Conservation (phyloP, 768 basidiomycete species). For the Boletus subparvulus region DNA sequence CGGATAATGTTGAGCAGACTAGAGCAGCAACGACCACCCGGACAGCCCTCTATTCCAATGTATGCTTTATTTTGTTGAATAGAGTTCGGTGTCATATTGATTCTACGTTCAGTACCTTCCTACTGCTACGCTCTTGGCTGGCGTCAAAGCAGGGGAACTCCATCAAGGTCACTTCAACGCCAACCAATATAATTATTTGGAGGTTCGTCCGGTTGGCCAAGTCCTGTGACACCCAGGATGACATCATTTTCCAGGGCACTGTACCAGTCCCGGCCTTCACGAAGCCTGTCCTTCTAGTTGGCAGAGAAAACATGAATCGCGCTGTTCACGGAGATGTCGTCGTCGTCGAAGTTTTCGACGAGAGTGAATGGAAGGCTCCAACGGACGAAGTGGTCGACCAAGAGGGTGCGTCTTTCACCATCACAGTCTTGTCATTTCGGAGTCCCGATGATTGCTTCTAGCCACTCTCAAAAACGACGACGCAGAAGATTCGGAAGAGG, state of each 20-base stretch:
- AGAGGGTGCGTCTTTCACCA: constrained; percentile 55
- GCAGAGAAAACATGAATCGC: constrained; percentile 93
- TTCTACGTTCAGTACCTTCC: constrained; percentile 66
- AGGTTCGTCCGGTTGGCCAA: constrained; percentile 45
- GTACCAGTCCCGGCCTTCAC: constrained; percentile 71
- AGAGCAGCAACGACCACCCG: constrained; percentile 51
- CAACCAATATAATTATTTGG: constrained; percentile 93
- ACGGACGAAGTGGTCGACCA: constrained; percentile 93
- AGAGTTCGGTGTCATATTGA: not conserved
- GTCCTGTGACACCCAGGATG: not conserved
- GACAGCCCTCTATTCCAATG: constrained; percentile 74
- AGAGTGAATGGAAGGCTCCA: constrained; percentile 90
- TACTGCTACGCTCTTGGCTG: constrained; percentile 66
- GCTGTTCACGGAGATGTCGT: constrained; percentile 93
- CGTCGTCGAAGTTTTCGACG: constrained; percentile 81
- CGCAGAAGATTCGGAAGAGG: constrained; percentile 70
- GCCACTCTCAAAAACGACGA: constrained; percentile 86
- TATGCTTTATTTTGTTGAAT: constrained; percentile 30
- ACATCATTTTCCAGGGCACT: constrained; percentile 56
- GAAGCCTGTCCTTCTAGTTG: constrained; percentile 81
- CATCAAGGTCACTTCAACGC: constrained; percentile 95
- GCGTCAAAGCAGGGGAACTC: constrained; percentile 79
- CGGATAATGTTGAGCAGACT: constrained; percentile 64
- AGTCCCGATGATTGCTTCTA: constrained; percentile 29
- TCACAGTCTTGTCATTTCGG: not conserved